Evolutionary conservation across 23 red algal genomes (phyloP), one percentile per base, ranked within the genome.

Genomic region (Gracilaria gracilis): DNA sequence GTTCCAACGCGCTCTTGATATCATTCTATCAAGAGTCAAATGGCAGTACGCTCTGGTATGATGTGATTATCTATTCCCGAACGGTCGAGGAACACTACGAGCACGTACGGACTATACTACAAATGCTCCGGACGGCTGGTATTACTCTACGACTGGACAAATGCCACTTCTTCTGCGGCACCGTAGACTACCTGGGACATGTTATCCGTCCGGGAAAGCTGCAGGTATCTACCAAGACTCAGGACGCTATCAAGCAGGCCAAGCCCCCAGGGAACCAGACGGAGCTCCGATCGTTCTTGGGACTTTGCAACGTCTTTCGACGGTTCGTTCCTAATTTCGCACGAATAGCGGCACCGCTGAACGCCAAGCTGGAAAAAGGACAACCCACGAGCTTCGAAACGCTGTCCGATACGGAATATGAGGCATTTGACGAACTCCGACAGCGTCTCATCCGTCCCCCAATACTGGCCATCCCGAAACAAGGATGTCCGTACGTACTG

Each of bases 1-100:
- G 38, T 90, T 79, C 86, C 86, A 90, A 77, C 66, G 86, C 24
- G 73, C 59, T 15, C 35, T 81, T 36, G 86, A 90, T 53, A 57
- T 90, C 13, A 79, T 90, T 1, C 28, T 90, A 32, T 81, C 86
- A 19, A 25, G 49, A 21, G 46, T 80, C 24, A 49, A 61, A n/a
- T 90, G 40, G 67, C 37, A 80, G 54, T 46, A 36, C 36, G 33
- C 35, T 25, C 50, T 90, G 29, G 47, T 90, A 5, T 62, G 86
- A 90, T 44, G 73, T 90, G 11, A 81, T 90, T 33, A 67, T 90
- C 20, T 81, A 76, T 72, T 79, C 36, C 19, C 40, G 53, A 16
- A 61, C 61, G 25, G 37, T 65, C 19, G 72, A 55, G 5, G 39
- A 51, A 27, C 86, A 90, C 36, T 23, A 76, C 20, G 15, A 57